Percentiles rank a stretch among this genome's conserved stretches.
Evolutionary conservation across 805 yeast genomes (phyloP).

Genomic region (Saccharomycopsis guyanensis): DNA sequence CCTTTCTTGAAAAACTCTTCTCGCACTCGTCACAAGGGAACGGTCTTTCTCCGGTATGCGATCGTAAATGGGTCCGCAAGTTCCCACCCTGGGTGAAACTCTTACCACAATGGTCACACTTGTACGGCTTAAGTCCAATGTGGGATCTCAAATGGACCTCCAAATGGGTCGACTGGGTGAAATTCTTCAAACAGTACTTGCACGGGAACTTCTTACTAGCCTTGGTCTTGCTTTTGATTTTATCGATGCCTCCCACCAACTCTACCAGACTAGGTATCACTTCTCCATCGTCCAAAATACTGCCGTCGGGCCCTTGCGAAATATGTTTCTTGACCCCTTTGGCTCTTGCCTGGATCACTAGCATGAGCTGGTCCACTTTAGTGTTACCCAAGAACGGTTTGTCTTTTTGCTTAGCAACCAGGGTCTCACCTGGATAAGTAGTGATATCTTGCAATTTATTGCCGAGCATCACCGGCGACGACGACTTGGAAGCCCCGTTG

Average conservation of each 20-base stretch:
- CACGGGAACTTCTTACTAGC: slow-evolving; percentile 56
- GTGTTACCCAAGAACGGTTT: slow-evolving; percentile 77
- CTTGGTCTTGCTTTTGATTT: slow-evolving; percentile 34
- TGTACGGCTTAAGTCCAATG: slow-evolving; percentile 79
- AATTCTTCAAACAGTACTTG: slow-evolving; percentile 68
- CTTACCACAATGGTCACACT: slow-evolving; percentile 71
- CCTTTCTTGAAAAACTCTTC: slow-evolving; percentile 78
- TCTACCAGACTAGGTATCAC: slow-evolving; percentile 53
- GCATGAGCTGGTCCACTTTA: slow-evolving; percentile 84
- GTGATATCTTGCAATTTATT: slow-evolving; percentile 11
- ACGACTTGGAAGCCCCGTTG: background rate
- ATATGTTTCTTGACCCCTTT: slow-evolving; percentile 64
- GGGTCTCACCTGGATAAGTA: slow-evolving; percentile 23
- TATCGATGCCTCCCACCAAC: slow-evolving; percentile 75
- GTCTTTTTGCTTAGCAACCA: slow-evolving; percentile 42
- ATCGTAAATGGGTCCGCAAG: slow-evolving; percentile 71
- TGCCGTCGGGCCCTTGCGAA: slow-evolving; percentile 62
- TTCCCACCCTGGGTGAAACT: slow-evolving; percentile 88
- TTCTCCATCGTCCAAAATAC: slow-evolving; percentile 46
- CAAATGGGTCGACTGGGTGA: slow-evolving; percentile 84
- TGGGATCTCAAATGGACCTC: slow-evolving; percentile 87
- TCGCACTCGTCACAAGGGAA: slow-evolving; percentile 72
- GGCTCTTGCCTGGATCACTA: slow-evolving; percentile 81
- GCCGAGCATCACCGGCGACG: slow-evolving; percentile 15
- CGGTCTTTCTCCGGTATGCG: slow-evolving; percentile 92